These are phyloP conservation scores for Russula sp. DNA, from an alignment of 768 basidiomycete species.

Conservation along the genomic window DNA sequence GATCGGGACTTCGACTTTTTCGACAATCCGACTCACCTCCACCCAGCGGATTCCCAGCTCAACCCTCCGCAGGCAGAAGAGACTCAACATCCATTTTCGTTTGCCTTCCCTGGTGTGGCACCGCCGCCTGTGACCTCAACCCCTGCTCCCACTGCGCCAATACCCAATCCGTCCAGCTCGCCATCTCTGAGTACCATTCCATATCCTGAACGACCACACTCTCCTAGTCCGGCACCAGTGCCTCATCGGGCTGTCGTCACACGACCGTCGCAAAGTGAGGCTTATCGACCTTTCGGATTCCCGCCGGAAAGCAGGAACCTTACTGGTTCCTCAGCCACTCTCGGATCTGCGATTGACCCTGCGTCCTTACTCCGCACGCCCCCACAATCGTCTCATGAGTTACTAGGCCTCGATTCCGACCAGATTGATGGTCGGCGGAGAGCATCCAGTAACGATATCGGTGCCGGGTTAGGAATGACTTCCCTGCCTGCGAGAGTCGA, in stretches of 20 bases:
- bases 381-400: conserved; percentile 18
- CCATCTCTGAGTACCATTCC: conserved; percentile 24
- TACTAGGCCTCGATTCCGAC: conserved; percentile 19
- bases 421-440: conserved; percentile 15
- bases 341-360: conserved; percentile 25
- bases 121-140: conserved; percentile 15
- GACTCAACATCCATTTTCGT: conserved; percentile 28
- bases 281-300: conserved; percentile 27
- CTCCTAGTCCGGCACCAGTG: conserved; percentile 28
- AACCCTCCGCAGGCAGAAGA: conserved; percentile 16
- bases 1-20: conserved; percentile 32
- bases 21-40: conserved; percentile 27
- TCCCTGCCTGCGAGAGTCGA: conserved; percentile 41
- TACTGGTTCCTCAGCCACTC: conserved; percentile 13
- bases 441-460: conserved; percentile 45
- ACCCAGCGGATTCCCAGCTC: conserved; percentile 12
- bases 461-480: conserved; percentile 45
- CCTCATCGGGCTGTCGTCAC: conserved; percentile 14
- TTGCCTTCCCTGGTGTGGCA: conserved; percentile 25
- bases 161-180: conserved; percentile 20
- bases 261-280: conserved; percentile 22
- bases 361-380: conserved; percentile 28
- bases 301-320: conserved; percentile 23
- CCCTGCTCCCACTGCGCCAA: conserved; percentile 15
- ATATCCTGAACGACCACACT: conserved; percentile 29